A percentile compares a stretch with the other conserved stretches of the same genome.
Conservation (phyloP, 495 filamentous ascomycete genomes). For the Ramalina peruviana region DNA sequence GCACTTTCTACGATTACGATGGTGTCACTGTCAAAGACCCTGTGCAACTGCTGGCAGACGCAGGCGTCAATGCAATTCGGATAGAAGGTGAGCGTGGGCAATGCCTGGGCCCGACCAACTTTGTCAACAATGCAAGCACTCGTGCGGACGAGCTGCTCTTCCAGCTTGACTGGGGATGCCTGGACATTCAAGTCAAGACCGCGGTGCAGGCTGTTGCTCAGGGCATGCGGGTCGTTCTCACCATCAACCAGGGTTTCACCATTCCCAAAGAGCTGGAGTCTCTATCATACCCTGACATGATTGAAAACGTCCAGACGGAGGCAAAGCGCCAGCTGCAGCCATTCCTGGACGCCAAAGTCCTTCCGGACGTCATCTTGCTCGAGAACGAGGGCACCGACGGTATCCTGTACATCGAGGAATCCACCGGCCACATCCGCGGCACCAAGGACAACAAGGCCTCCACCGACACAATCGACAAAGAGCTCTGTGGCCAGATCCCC, state of each 20-base stretch:
- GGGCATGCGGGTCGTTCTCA: slow-evolving; percentile 12
- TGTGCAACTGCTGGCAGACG: slow-evolving; percentile 11
- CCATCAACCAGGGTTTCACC: slow-evolving; percentile 12
- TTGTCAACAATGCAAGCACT: slow-evolving; percentile 1
- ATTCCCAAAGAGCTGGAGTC: slow-evolving; percentile 10
- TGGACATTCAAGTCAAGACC: slow-evolving; percentile 11
- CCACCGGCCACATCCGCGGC: slow-evolving; percentile 11
- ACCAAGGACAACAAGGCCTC: slow-evolving; percentile 4
- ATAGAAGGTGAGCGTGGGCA: slow-evolving; percentile 3
- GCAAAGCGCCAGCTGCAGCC: slow-evolving; percentile 13
- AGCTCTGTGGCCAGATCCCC: slow-evolving; percentile 10
- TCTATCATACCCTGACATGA: slow-evolving; percentile 9
- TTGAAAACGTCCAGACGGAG: slow-evolving; percentile 6
- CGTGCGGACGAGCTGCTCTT: slow-evolving; percentile 7
- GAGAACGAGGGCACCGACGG: slow-evolving; percentile 14
- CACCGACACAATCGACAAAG: slow-evolving; percentile 1
- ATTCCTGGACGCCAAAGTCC: slow-evolving; percentile 7
- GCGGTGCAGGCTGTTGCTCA: slow-evolving; percentile 7
- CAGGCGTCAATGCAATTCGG: slow-evolving; percentile 11
- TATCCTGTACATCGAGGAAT: slow-evolving; percentile 11
- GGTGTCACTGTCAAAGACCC: slow-evolving; percentile 14
- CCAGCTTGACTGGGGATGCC: slow-evolving; percentile 9
- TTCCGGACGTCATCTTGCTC: slow-evolving; percentile 14
- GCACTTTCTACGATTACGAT: slow-evolving; percentile 13
- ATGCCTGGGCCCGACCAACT: slow-evolving; percentile 4